Evolutionary conservation across 148 eudicot genomes (phyloP).

Genomic region (Rhododendron williamsianum): DNA sequence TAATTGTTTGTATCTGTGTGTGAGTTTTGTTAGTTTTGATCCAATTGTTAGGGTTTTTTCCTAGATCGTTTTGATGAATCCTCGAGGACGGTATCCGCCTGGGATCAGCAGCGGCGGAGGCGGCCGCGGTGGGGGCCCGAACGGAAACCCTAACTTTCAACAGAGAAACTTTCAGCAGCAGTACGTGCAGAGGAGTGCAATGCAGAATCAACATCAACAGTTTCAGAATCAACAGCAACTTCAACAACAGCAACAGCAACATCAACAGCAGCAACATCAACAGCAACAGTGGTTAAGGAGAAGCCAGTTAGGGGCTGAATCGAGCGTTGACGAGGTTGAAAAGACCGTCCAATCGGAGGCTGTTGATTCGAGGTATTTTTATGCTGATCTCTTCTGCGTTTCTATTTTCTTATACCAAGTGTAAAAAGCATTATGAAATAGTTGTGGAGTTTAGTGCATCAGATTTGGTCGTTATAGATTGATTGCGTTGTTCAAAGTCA

Average conservation of each 20-base stretch:
- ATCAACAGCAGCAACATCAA: slow-evolving; percentile 24
- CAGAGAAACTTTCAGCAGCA: slow-evolving; percentile 42
- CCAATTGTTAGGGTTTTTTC: slow-evolving; percentile 2
- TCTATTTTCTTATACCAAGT: background rate
- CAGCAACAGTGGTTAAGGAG: slow-evolving; percentile 71
- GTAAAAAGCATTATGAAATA: too few species aligned
- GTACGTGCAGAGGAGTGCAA: slow-evolving; percentile 33
- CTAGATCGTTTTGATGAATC: slow-evolving; percentile 11
- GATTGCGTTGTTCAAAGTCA: background rate
- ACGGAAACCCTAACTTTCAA: slow-evolving; percentile 46
- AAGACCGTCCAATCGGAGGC: slow-evolving; percentile 72
- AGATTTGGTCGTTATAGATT: background rate
- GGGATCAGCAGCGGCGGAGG: slow-evolving; percentile 53
- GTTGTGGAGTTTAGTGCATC: background rate
- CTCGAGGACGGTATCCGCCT: slow-evolving; percentile 58
- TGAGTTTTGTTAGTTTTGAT: slow-evolving; percentile 5
- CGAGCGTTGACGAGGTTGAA: slow-evolving; percentile 52
- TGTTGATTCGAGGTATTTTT: slow-evolving; percentile 42
- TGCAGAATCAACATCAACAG: slow-evolving; percentile 36
- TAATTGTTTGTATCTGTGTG: background rate
- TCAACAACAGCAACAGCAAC: slow-evolving; percentile 27
- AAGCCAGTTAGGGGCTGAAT: slow-evolving; percentile 39
- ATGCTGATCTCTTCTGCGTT: background rate
- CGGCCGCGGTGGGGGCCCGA: slow-evolving; percentile 31
- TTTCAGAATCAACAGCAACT: slow-evolving; percentile 30